Evolutionary conservation across 2,329 filamentous ascomycete genomes (phyloP), one percentile per base, ranked within the genome.

Genomic region (Diaporthe citri): DNA sequence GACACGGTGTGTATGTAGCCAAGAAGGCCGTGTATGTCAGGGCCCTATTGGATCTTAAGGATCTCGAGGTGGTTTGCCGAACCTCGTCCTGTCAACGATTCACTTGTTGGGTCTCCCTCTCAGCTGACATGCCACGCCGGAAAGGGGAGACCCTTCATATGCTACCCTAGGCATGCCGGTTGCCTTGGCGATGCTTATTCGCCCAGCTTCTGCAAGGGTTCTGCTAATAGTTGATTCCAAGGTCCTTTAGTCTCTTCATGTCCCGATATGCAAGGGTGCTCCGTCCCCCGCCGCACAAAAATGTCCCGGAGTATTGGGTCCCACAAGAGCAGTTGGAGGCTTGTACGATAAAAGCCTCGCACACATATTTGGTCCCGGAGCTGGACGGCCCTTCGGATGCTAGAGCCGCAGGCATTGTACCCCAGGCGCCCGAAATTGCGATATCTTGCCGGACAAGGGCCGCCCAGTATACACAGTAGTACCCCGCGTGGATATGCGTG

Each of bases 21-120:
- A 51, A 67, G 62, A 67, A 17, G 62, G 46, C 62, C 62, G 46
- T 51, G 62, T 36, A 52, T 20, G 62, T 48, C 62, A 51, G 62
- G 62, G 15, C 15, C n/a, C 13, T 51, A 28, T 67, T 67, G 31
- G 5, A 25, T 51, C 48, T 67, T 51, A 51, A 51, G 46, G 28
- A 52, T 20, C 62, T 52, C 5, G 36, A 36, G 31, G 4, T 17
- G 12, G 43, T n/a, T 36, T 34, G 12, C 46, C 22, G 22, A 17
- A 15, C 43, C 62, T 67, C 43, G 9, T 67, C 28, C 31, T 36
- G 43, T 39, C 43, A 39, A 15, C 62, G 31, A 36, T 25, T 28
- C 28, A n/a, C 36, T 39, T 39, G 36, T 10, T 8, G 6, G n/a
- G n/a, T n/a, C n/a, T 4, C 5, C 57, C 39, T 25, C 57, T 55